phyloP scores from a whole-genome alignment of 208 protist genomes.

The Acanthamoeba culbertsoni region DNA sequence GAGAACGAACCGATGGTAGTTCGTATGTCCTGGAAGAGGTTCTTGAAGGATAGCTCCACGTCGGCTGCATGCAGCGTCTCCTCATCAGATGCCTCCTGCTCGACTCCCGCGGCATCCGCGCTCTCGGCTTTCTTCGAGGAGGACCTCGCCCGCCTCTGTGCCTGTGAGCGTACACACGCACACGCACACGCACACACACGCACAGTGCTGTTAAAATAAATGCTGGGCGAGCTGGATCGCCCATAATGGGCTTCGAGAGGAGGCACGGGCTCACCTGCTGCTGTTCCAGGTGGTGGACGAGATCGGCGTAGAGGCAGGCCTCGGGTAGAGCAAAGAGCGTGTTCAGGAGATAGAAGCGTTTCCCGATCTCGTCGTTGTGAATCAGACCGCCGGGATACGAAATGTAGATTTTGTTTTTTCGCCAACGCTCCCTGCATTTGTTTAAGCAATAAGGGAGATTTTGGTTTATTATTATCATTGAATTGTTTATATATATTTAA shows the following conservation, averaged over 20 bases:
- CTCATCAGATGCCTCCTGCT: not conserved
- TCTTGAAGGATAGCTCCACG: constrained; percentile 54
- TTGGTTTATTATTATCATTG: too few relatives aligned
- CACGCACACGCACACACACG: too few relatives aligned
- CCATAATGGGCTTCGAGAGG: too few relatives aligned
- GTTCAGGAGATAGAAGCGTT: constrained; percentile 68
- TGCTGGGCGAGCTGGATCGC: not conserved
- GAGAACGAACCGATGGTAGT: constrained; percentile 36
- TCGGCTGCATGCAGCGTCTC: constrained; percentile 4
- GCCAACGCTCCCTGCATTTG: not conserved
- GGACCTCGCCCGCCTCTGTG: not conserved
- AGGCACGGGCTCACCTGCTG: not conserved
- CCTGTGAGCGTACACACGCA: not conserved
- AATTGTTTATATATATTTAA: too few relatives aligned
- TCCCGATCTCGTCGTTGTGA: constrained; percentile 63
- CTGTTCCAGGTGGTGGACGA: constrained; percentile 66
- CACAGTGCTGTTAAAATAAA: not conserved
- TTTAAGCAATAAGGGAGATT: not conserved
- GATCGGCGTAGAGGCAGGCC: constrained; percentile 71
- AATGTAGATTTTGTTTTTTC: not conserved
- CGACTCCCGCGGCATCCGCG: not conserved
- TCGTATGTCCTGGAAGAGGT: constrained; percentile 71
- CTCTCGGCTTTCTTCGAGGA: not conserved
- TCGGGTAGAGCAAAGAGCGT: constrained; percentile 74
- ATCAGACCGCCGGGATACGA: constrained; percentile 68